Percentiles rank a stretch among this genome's conserved stretches.
phyloP scores from a whole-genome alignment of 2,329 filamentous ascomycete species.

The Claviceps fusiformis region DNA sequence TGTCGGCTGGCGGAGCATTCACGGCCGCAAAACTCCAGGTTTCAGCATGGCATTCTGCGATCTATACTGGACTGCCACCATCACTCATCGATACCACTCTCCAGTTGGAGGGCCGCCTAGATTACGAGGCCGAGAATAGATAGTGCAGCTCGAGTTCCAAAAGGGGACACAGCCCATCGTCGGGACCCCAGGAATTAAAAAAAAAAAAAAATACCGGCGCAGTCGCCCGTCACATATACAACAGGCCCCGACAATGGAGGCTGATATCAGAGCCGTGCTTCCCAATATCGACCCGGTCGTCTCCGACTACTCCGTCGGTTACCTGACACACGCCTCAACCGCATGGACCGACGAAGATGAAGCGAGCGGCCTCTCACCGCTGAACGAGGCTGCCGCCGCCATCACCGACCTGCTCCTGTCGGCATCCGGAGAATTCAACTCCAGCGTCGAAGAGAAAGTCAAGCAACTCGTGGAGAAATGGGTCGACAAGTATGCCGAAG shows the following conservation, averaged over 20 bases:
- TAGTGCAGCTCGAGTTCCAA: not conserved
- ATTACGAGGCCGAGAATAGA: not conserved
- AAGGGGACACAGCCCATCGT: not conserved
- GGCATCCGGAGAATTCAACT: slow-evolving; percentile 71
- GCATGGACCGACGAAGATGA: slow-evolving; percentile 66
- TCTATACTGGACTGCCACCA: not conserved
- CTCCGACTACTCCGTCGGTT: slow-evolving; percentile 87
- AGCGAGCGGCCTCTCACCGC: slow-evolving; percentile 53
- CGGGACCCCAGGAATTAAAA: not conserved
- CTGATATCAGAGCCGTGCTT: slow-evolving; percentile 71
- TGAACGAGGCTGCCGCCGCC: slow-evolving; percentile 70
- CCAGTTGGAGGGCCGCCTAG: not conserved
- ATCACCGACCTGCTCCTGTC: slow-evolving; percentile 85
- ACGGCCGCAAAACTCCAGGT: slow-evolving; percentile 1
- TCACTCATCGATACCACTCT: not conserved
- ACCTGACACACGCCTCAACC: slow-evolving; percentile 84
- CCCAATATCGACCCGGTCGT: slow-evolving; percentile 80
- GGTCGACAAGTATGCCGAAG: slow-evolving; percentile 65
- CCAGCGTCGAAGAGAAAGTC: slow-evolving; percentile 62
- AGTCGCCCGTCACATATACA: not conserved
- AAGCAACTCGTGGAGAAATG: slow-evolving; percentile 79
- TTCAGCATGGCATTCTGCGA: not conserved
- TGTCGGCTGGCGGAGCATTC: not conserved
- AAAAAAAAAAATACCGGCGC: not conserved
- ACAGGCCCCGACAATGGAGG: slow-evolving; percentile 51